Percentiles rank a stretch among this genome's conserved stretches.
phyloP scores from a whole-genome alignment of 805 yeast genomes.

The Ogataea trehalophila region DNA sequence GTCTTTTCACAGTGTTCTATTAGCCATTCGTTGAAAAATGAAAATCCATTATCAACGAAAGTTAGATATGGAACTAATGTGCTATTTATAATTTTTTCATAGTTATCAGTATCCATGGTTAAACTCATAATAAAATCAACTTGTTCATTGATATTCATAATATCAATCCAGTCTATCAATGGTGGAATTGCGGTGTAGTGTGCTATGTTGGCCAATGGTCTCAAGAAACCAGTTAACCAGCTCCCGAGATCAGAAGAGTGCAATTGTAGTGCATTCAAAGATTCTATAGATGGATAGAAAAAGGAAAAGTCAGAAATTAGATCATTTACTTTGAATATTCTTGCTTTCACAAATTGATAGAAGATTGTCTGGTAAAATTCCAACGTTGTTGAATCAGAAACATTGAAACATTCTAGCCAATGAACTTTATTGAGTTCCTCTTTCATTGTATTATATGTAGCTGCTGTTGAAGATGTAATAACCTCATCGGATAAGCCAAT shows the following conservation, averaged over 20 bases:
- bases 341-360: constrained; percentile 17
- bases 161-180: constrained; percentile 19
- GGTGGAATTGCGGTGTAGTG: constrained; percentile 7
- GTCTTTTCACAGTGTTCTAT: constrained; percentile 11
- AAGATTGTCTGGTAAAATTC: constrained; percentile 4
- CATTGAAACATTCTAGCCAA: neutral
- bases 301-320: constrained; percentile 9
- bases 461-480: neutral
- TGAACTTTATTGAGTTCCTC: neutral
- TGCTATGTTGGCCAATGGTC: constrained; percentile 18
- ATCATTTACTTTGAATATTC: constrained; percentile 16
- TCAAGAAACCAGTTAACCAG: constrained; percentile 22
- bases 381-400: neutral
- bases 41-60: constrained; percentile 10
- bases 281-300: neutral
- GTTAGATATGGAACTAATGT: constrained; percentile 20
- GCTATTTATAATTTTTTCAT: constrained; percentile 6
- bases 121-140: constrained; percentile 15
- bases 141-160: constrained; percentile 14
- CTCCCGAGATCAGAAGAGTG: constrained; percentile 7
- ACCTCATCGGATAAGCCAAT: neutral
- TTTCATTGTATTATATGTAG: neutral
- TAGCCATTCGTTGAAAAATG: constrained; percentile 19
- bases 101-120: constrained; percentile 1
- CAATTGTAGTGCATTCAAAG: neutral